Base-by-base conservation (phyloP, 495 filamentous ascomycete species). In the Lasiosphaeriaceae sp. region DNA sequence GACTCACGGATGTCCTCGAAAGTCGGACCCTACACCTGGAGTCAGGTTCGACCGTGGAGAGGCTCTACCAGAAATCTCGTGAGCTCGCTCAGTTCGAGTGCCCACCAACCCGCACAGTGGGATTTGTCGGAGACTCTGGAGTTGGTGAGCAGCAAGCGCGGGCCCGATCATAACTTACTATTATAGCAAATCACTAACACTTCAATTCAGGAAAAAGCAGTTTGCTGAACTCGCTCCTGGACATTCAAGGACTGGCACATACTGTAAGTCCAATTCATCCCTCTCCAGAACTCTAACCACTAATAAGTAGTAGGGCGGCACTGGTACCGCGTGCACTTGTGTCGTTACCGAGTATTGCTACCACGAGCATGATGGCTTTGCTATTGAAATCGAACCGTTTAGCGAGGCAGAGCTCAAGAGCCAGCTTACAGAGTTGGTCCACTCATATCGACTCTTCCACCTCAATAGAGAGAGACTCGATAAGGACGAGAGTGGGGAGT, bases 101-200 rank as follows among this genome's bases (percentile, higher is more conserved):
- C 29, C 66, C 66, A 9, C 63, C 71, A 11, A 67, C 61, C 20
- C 66, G 72, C 22, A 68, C 53, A n/a, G 71, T 77, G 9, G 74
- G 71, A 1, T 61, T 77, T 21, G 70, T 77, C 9, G 74, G 74
- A 14, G 74, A 72, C 55, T 71, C 72, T 11, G 72, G 71, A 19
- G 72, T 64, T 55, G 66, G 69, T 72, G 61, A 11, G 61, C 22
- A 31, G 3, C 22, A 11, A n/a, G n/a, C n/a, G n/a, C n/a, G n/a
- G n/a, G n/a, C n/a, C 14, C 11, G 19, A 8, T 12, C 19, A 2
- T 47, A 2, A 29, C 43, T 17, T 8, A 31, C 26, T 16, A 23
- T 8, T 11, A 35, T 17, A 31, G 8, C 23, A 50, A 14, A 1
- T 31, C 17, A 3, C 14, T 52, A 14, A 50, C 19, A 16, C 16